These are phyloP conservation scores for Termitomyces sp. DNA, from an alignment of 768 basidiomycete genomes.

Conservation along the genomic window DNA sequence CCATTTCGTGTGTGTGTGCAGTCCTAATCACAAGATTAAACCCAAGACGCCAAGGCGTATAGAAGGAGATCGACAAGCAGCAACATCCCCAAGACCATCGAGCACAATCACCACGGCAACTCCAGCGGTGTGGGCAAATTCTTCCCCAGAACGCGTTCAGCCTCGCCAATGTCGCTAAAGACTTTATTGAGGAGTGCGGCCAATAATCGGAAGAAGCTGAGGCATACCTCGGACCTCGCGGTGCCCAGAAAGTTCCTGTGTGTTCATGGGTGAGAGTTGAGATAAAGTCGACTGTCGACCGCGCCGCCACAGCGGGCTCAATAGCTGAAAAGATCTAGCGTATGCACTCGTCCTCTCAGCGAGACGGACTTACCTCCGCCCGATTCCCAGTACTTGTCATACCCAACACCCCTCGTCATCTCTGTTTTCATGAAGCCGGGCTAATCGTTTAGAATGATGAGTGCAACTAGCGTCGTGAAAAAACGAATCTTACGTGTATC, in stretches of 20 bases:
- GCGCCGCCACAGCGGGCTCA: slow-evolving; percentile 35
- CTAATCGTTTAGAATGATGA: slow-evolving; percentile 13
- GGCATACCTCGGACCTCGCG: slow-evolving; percentile 32
- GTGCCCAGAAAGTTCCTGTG: slow-evolving; percentile 41
- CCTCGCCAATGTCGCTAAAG: slow-evolving; percentile 37
- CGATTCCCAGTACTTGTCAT: slow-evolving; percentile 35
- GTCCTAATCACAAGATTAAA: not conserved
- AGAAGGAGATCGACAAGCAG: not conserved
- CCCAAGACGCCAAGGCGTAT: not conserved
- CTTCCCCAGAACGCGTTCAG: slow-evolving; percentile 33
- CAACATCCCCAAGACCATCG: too few species aligned
- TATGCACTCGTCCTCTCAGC: not conserved
- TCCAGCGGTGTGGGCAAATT: slow-evolving; percentile 32
- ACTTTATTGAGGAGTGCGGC: not conserved
- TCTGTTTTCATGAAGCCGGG: slow-evolving; percentile 45
- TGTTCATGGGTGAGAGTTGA: slow-evolving; percentile 23
- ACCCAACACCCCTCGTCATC: slow-evolving; percentile 38
- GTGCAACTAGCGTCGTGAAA: too few species aligned
- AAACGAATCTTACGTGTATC: slow-evolving; percentile 31
- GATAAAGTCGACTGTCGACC: slow-evolving; percentile 32
- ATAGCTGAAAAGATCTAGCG: slow-evolving; percentile 24
- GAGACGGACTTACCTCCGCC: slow-evolving; percentile 30
- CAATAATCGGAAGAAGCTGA: too few species aligned
- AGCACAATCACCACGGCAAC: slow-evolving; percentile 30
- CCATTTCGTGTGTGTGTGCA: not conserved